Percentiles rank a stretch among this genome's conserved stretches.
phyloP scores from a whole-genome alignment of 2,329 filamentous ascomycete genomes.

The Leptographium flavum region DNA sequence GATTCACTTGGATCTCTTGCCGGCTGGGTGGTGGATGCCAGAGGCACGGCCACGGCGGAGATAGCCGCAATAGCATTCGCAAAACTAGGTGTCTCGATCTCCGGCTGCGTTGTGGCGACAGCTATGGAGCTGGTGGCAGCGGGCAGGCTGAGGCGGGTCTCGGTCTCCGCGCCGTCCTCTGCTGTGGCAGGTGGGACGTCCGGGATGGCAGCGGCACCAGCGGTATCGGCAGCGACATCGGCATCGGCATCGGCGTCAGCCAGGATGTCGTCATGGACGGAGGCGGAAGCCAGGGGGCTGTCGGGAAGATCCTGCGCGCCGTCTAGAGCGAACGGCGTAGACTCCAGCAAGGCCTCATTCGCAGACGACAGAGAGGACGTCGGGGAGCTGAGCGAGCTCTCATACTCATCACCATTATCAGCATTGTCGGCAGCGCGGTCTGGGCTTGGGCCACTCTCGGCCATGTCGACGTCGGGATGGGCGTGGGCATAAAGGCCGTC shows the following conservation, averaged over 20 bases:
- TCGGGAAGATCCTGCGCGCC: not conserved
- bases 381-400: constrained; percentile 4
- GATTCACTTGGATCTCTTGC: not conserved
- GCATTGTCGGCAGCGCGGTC: not conserved
- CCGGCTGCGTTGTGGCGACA: not conserved
- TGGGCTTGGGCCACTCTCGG: not conserved
- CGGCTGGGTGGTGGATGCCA: not conserved
- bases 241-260: not conserved
- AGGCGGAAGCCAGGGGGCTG: not conserved
- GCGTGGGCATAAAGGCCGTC: constrained; percentile 15
- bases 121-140: not conserved
- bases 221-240: too few relatives aligned
- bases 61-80: not conserved
- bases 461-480: constrained; percentile 5
- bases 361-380: constrained; percentile 2
- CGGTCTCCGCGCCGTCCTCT: constrained; percentile 1
- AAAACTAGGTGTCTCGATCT: not conserved
- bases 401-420: constrained; percentile 1
- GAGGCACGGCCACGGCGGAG: not conserved
- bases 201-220: not conserved
- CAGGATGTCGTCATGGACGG: not conserved
- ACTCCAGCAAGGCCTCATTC: constrained; percentile 1
- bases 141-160: not conserved
- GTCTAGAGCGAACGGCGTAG: not conserved
- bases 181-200: not conserved